phyloP scores from a whole-genome alignment of 1,284 basidiomycete genomes.

The Cutaneotrichosporon arboriforme region DNA sequence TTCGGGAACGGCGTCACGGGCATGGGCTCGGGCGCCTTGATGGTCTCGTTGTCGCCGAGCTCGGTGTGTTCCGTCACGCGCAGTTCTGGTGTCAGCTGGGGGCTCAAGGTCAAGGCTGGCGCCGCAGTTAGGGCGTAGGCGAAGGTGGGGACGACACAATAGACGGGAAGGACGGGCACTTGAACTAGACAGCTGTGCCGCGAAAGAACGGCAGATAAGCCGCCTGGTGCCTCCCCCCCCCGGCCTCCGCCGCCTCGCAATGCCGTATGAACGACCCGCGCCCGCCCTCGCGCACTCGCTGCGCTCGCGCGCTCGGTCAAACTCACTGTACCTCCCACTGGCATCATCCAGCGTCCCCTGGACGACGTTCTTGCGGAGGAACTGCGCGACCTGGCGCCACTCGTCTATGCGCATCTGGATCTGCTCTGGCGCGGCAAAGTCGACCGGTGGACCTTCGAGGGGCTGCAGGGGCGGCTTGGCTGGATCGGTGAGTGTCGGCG shows the following conservation, averaged over 20 bases:
- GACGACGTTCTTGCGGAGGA: slow-evolving; percentile 44
- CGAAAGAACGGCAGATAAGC: too few species aligned
- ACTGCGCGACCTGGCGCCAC: slow-evolving; percentile 45
- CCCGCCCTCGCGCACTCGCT: too few species aligned
- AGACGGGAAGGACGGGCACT: too few species aligned
- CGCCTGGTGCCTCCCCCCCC: not conserved
- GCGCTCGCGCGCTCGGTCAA: too few species aligned
- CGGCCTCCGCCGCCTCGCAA: not conserved
- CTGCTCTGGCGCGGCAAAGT: slow-evolving; percentile 22
- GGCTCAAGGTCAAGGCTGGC: not conserved
- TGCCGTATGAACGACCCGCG: too few species aligned
- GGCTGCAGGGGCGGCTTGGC: slow-evolving; percentile 6
- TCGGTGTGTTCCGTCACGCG: slow-evolving; percentile 44
- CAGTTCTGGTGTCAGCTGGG: slow-evolving; percentile 31
- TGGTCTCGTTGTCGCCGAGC: slow-evolving; percentile 41
- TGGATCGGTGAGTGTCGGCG: slow-evolving; percentile 36
- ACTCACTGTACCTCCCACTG: slow-evolving; percentile 36
- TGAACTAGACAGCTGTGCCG: too few species aligned
- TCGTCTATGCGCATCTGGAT: slow-evolving; percentile 40
- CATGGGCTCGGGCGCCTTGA: slow-evolving; percentile 31
- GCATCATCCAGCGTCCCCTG: slow-evolving; percentile 39
- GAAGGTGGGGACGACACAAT: not conserved
- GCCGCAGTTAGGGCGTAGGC: not conserved
- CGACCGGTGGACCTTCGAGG: slow-evolving; percentile 16
- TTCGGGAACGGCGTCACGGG: slow-evolving; percentile 45